Evolutionary conservation across 495 filamentous ascomycete genomes (phyloP), one percentile per base, ranked within the genome.

Genomic region (Penicillium odoratum): DNA sequence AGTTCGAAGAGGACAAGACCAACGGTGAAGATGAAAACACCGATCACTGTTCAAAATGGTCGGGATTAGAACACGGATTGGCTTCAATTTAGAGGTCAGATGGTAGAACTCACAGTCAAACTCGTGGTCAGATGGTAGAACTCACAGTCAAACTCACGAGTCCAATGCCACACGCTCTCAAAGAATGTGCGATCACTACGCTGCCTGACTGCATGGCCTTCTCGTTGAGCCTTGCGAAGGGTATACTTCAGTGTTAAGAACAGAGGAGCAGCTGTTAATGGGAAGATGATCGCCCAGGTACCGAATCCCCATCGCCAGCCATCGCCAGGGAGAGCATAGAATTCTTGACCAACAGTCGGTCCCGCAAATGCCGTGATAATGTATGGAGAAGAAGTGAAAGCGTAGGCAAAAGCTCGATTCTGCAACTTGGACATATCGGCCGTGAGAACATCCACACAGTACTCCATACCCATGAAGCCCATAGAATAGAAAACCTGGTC

Each of bases 301-400:
- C 84, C 85, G 59, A 82, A 86, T 18, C 73, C 81, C 86, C 85
- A 88, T 51, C 83, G 74, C 71, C 77, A 88, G 47, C 77, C 74
- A 15, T 74, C 66, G 1, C 46, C 46, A 48, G 46, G 15, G 6
- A 76, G 64, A 26, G 73, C 49, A 42, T 79, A 66, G 57, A 86
- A 75, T 15, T 69, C 69, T 5, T 76, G 55, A 4, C 81, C 70
- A 5, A 79, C 70, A n/a, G 72, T 74, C 25, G 74, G 73, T 25
- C 78, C 78, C 44, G 79, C 73, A 68, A 76, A 86, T 38, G 78
- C 75, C 46, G 83, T 86, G 51, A 80, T 76, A 40, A 88, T 83
- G 69, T 85, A 85, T 7, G 85, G 85, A 3, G 83, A 82, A 7
- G 69, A 70, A n/a, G 74, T 69, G 58, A 82, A 84, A 13, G 81